phyloP scores from a whole-genome alignment of 2,329 filamentous ascomycete species.

The Penicillium italicum region DNA sequence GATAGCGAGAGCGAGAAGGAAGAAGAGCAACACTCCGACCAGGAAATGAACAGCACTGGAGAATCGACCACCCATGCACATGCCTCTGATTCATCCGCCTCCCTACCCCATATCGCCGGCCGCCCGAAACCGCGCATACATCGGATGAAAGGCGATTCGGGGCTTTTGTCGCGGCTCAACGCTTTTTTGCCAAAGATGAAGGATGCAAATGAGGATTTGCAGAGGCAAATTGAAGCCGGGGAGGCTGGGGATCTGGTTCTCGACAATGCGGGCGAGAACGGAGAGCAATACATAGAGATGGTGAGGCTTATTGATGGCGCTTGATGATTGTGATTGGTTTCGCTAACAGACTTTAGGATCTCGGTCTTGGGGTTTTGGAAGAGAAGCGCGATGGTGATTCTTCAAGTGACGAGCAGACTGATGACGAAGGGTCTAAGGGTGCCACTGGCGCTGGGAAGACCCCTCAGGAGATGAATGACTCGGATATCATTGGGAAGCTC shows the following conservation, averaged over 20 bases:
- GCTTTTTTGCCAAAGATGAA: slow-evolving; percentile 44
- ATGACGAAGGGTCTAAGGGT: slow-evolving; percentile 11
- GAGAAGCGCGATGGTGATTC: slow-evolving; percentile 32
- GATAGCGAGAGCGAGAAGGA: slow-evolving; percentile 27
- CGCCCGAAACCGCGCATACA: slow-evolving; percentile 36
- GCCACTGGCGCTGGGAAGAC: slow-evolving; percentile 10
- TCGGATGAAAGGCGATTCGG: slow-evolving; percentile 25
- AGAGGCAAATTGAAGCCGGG: slow-evolving; percentile 38
- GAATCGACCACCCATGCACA: not conserved
- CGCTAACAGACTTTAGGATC: slow-evolving; percentile 30
- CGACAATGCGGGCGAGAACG: slow-evolving; percentile 35
- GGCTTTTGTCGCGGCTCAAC: slow-evolving; percentile 38
- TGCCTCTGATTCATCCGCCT: not conserved
- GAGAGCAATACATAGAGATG: slow-evolving; percentile 44
- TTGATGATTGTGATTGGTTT: not conserved
- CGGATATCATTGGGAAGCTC: slow-evolving; percentile 34
- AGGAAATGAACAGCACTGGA: slow-evolving; percentile 10
- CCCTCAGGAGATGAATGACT: slow-evolving; percentile 18
- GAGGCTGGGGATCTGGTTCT: slow-evolving; percentile 30
- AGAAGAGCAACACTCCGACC: slow-evolving; percentile 15
- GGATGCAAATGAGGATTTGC: slow-evolving; percentile 42
- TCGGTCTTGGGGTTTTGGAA: slow-evolving; percentile 46
- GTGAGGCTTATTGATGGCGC: slow-evolving; percentile 21
- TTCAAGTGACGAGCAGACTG: slow-evolving; percentile 18
- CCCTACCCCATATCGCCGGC: slow-evolving; percentile 30